Percentiles rank a stretch among this genome's conserved stretches.
Evolutionary conservation across 1,139 yeast genomes (phyloP).

Genomic region (Sugiyamaella xylanicola): DNA sequence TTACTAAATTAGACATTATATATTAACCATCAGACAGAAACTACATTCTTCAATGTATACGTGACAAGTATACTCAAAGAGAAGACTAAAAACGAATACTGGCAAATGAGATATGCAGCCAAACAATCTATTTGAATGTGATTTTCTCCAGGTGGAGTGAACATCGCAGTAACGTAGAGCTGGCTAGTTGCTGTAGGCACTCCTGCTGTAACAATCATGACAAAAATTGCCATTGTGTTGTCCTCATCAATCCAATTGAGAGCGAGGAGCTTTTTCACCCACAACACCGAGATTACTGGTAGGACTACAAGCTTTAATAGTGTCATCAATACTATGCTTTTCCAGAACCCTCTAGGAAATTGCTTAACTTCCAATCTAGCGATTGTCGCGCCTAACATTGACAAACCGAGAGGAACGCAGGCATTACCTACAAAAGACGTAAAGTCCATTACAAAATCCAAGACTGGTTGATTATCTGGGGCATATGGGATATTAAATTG

Average conservation of each 20-base stretch:
- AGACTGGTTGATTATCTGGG: conserved; percentile 81
- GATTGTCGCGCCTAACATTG: conserved; percentile 82
- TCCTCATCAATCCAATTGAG: conserved; percentile 54
- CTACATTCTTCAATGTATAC: conserved; percentile 43
- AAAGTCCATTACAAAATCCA: conserved; percentile 81
- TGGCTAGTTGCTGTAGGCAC: conserved; percentile 86
- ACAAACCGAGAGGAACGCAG: conserved; percentile 82
- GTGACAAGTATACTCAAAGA: conserved; percentile 56
- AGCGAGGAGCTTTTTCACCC: conserved; percentile 52
- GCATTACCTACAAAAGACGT: conserved; percentile 81
- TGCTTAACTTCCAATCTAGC: conserved; percentile 64
- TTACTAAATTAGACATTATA: neutral
- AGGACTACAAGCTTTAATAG: conserved; percentile 53
- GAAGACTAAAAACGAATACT: conserved; percentile 61
- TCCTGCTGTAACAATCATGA: conserved; percentile 74
- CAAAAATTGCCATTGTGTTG: conserved; percentile 64
- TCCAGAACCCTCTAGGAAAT: conserved; percentile 74
- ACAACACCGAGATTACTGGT: conserved; percentile 64
- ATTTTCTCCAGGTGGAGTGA: conserved; percentile 57
- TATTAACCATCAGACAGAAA: conserved; percentile 24
- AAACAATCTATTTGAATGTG: conserved; percentile 82
- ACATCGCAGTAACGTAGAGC: conserved; percentile 81
- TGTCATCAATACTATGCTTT: conserved; percentile 51
- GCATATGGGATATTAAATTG: conserved; percentile 54
- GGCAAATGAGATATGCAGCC: conserved; percentile 69